Evolutionary conservation across 225 moss, liverwort and hornwort genomes (phyloP).

Genomic region (Pseudoscleropodium purum): DNA sequence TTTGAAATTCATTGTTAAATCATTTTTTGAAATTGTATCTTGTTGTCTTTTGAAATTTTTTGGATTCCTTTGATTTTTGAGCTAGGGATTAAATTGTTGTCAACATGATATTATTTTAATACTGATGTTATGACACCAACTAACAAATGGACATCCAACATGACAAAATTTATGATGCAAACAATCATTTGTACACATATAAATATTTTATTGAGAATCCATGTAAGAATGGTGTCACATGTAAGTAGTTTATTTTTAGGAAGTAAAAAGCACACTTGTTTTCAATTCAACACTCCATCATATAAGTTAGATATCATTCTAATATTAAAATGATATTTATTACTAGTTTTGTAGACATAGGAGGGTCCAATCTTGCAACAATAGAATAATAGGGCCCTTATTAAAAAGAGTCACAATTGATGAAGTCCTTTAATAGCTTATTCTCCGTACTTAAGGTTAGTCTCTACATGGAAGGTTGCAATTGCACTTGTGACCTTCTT

Average conservation of each 20-base stretch:
- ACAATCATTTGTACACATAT: not conserved
- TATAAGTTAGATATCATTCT: not conserved
- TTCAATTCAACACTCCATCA: not conserved
- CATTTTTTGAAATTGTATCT: not conserved
- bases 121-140: not conserved
- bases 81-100: not conserved
- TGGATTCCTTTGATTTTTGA: not conserved
- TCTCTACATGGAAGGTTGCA: not conserved
- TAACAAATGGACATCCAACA: not conserved
- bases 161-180: not conserved
- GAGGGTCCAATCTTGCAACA: not conserved
- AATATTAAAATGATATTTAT: not conserved
- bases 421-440: rapidly evolving
- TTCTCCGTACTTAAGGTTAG: rapidly evolving
- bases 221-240: not conserved
- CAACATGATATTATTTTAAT: not conserved
- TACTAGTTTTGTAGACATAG: not conserved
- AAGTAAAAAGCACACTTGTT: rapidly evolving
- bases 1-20: too few species aligned
- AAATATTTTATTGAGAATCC: not conserved
- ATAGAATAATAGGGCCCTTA: not conserved
- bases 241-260: not conserved
- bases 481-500: not conserved
- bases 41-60: not conserved
- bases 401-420: not conserved